Percentiles rank a stretch among this genome's conserved stretches.
Evolutionary conservation across 345 rosid species (phyloP).

Genomic region (Populus davidiana): DNA sequence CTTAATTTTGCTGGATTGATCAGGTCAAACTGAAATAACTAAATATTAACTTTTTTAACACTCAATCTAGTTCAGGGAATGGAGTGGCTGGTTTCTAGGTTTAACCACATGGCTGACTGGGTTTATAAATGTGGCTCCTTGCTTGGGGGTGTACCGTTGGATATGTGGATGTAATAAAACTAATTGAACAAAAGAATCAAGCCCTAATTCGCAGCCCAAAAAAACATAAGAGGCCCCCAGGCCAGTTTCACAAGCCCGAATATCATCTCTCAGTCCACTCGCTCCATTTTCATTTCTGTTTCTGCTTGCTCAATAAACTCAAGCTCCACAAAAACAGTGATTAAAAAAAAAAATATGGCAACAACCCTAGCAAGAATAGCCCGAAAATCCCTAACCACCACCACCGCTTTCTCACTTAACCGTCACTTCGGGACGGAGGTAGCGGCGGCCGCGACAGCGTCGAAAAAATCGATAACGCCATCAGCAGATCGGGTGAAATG

Average conservation of each 20-base stretch:
- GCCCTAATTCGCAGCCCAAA: not conserved
- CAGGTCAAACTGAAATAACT: too few relatives aligned
- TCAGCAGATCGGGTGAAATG: conserved; percentile 83
- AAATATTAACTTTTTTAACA: too few relatives aligned
- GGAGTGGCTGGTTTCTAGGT: too few relatives aligned
- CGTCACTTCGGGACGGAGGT: conserved; percentile 12
- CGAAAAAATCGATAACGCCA: conserved; percentile 48
- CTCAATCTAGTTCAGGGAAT: too few relatives aligned
- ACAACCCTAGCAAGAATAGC: conserved; percentile 22
- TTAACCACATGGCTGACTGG: too few relatives aligned
- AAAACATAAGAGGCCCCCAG: not conserved
- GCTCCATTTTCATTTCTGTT: not conserved
- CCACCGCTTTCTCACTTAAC: conserved; percentile 2
- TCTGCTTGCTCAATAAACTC: not conserved
- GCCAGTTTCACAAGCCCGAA: not conserved
- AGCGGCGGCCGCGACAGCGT: conserved; percentile 13
- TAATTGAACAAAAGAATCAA: not conserved
- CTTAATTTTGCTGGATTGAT: too few relatives aligned
- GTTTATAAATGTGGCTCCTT: too few relatives aligned
- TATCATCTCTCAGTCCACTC: not conserved
- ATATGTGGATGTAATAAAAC: not conserved
- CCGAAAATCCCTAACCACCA: conserved; percentile 9
- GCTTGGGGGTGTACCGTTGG: too few relatives aligned
- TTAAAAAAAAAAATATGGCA: conserved; percentile 12
- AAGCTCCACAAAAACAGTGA: not conserved